These are phyloP conservation scores for Petunia secreta DNA, from an alignment of 257 asterid genomes.

Conservation along the genomic window DNA sequence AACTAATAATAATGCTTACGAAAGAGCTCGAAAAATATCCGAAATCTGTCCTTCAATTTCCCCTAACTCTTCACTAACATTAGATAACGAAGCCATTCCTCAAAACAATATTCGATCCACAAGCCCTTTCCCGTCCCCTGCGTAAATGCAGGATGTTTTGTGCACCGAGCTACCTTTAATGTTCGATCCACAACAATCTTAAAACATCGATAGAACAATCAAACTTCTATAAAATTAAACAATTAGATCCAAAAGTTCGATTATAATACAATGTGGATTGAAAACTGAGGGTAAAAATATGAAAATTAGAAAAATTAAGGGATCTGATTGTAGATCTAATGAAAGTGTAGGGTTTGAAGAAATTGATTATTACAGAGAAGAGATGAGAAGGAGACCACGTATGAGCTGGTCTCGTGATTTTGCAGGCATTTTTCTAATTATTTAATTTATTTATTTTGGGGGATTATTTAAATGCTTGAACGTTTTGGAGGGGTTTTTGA, in stretches of 20 bases:
- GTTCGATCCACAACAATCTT: conserved; percentile 17
- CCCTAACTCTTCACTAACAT: conserved; percentile 78
- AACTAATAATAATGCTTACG: conserved; percentile 50
- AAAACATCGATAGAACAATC: not conserved
- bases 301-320: not conserved
- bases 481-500: conserved; percentile 24
- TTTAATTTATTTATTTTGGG: conserved; percentile 16
- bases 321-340: conserved; percentile 30
- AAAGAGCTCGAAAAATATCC: conserved; percentile 86
- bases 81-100: conserved; percentile 56
- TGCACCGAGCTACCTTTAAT: not conserved
- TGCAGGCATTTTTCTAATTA: conserved; percentile 7
- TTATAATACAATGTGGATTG: not conserved
- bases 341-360: not conserved
- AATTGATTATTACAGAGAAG: conserved; percentile 14
- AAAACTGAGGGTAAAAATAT: not conserved
- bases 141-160: too few relatives aligned
- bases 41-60: conserved; percentile 96
- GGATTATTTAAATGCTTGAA: conserved; percentile 16
- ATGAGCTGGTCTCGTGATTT: conserved; percentile 30
- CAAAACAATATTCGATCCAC: not conserved
- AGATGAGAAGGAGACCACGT: conserved; percentile 4
- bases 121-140: too few relatives aligned
- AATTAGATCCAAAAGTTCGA: not conserved
- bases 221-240: not conserved